These are phyloP conservation scores for Annulohypoxylon truncatum DNA, from an alignment of 2,329 filamentous ascomycete genomes.

Conservation along the genomic window DNA sequence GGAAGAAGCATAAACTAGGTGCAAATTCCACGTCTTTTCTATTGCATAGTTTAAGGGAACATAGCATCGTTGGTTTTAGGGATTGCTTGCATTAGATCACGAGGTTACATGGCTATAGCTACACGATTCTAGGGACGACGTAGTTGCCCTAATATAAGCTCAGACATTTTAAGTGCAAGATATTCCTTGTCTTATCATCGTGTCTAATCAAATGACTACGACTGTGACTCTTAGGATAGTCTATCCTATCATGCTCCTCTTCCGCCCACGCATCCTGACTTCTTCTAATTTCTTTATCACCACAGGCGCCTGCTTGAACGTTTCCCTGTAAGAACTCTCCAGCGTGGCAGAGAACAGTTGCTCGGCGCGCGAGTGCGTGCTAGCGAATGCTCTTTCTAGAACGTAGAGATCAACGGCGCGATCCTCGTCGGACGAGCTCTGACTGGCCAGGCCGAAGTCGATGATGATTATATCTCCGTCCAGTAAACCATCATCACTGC, in stretches of 20 bases:
- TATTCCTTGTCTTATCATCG: background rate
- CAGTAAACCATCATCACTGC: slow-evolving; percentile 49
- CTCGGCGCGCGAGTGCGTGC: slow-evolving; percentile 90
- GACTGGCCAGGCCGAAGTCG: slow-evolving; percentile 90
- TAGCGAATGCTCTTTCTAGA: slow-evolving; percentile 91
- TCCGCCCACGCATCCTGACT: slow-evolving; percentile 91
- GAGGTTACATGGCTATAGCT: slow-evolving; percentile 12
- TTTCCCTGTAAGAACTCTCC: slow-evolving; percentile 73
- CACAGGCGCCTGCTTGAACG: slow-evolving; percentile 78
- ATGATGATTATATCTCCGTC: slow-evolving; percentile 88
- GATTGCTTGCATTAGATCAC: slow-evolving; percentile 37
- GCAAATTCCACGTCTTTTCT: background rate
- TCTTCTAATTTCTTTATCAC: slow-evolving; percentile 89
- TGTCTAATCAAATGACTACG: slow-evolving; percentile 16
- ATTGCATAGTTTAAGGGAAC: slow-evolving; percentile 22
- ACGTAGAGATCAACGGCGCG: slow-evolving; percentile 97
- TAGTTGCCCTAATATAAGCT: slow-evolving; percentile 2
- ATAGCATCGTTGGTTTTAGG: slow-evolving; percentile 24
- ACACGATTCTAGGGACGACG: slow-evolving; percentile 13
- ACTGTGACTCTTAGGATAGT: background rate
- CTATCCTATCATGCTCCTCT: slow-evolving; percentile 96
- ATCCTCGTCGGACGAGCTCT: slow-evolving; percentile 88
- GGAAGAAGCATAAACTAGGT: slow-evolving; percentile 44
- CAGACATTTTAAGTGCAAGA: background rate
- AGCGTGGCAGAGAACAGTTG: slow-evolving; percentile 79